Evolutionary conservation across 108 stramenopile species (phyloP).

Genomic region (Aurantiochytrium sp.): DNA sequence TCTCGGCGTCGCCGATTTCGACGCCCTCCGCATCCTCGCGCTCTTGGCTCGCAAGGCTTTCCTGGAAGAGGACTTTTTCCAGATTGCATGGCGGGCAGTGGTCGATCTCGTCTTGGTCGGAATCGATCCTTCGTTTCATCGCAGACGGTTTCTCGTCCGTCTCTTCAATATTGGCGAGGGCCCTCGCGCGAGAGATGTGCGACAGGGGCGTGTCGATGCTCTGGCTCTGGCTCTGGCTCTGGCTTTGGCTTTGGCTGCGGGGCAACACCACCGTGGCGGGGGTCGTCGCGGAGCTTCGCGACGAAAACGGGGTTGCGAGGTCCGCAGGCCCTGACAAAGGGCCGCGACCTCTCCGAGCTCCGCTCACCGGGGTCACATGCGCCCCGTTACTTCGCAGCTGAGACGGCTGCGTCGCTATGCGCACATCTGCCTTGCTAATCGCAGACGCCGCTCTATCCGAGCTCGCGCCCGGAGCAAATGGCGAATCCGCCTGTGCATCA

Average conservation of each 20-base stretch:
- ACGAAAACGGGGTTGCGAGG: neutral
- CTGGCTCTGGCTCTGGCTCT: neutral
- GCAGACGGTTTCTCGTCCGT: neutral
- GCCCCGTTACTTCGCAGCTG: neutral
- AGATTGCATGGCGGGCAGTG: neutral
- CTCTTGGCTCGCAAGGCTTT: neutral
- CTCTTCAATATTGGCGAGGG: neutral
- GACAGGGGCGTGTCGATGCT: neutral
- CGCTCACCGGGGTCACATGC: neutral
- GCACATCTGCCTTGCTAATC: neutral
- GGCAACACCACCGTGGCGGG: neutral
- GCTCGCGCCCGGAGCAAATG: too few species aligned
- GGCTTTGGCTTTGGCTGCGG: neutral
- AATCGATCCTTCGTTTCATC: neutral
- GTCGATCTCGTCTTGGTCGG: neutral
- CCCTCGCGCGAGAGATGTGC: neutral
- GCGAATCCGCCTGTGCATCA: too few species aligned
- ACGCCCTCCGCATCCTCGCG: too few species aligned
- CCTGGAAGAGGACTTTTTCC: neutral
- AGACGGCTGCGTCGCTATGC: neutral
- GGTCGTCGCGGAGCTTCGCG: neutral
- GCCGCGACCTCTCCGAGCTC: neutral
- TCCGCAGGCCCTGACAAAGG: neutral
- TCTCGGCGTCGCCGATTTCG: too few species aligned
- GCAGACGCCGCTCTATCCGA: too few species aligned